Evolutionary conservation across 2,329 filamentous ascomycete genomes (phyloP), one percentile per base, ranked within the genome.

Genomic region (Laburnicola sp.): DNA sequence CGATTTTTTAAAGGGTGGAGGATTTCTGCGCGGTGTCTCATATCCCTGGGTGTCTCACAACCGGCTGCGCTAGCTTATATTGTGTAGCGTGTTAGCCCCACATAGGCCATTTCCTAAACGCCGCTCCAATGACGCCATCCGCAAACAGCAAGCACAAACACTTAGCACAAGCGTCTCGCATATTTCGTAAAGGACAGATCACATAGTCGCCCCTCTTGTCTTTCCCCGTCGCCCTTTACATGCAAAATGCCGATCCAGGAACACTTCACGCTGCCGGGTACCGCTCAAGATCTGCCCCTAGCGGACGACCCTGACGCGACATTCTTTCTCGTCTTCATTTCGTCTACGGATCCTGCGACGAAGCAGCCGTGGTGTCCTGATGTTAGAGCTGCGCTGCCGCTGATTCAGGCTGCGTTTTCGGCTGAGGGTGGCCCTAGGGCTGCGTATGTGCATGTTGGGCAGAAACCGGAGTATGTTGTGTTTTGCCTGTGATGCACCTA

Each of bases 351-450:
- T n/a, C 46, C 55, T 0, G 40, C 38, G 16, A 57, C 51, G 3
- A 36, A 51, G 6, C 39, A 48, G 27, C 30, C 55, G 3, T 57
- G 55, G 55, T 57, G 55, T 47, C 52, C 55, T 9, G 55, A 57
- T 38, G 55, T 57, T 11, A 50, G 52, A 3, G 55, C 55, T 6
- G 46, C 55, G 40, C 11, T 57, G 37, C 55, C 55, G 8, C 16
- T 28, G 0, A 45, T 53, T 11, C 8, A 48, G 25, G 45, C 35
- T 9, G 34, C 30, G 4, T 57, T 57, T 31, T 30, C 36, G 9
- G 8, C 36, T 4, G 31, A 25, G 3, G 36, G 41, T 16, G 41
- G 36, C 6, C 50, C 54, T 3, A 10, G 26, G 11, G 30, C 54
- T 2, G 31, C 16, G 3, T 51, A 44, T 27, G 54, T 57, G 6